A percentile compares a stretch with the other conserved stretches of the same genome.
phyloP scores from a whole-genome alignment of 495 filamentous ascomycete genomes.

The Penicillium herquei region DNA sequence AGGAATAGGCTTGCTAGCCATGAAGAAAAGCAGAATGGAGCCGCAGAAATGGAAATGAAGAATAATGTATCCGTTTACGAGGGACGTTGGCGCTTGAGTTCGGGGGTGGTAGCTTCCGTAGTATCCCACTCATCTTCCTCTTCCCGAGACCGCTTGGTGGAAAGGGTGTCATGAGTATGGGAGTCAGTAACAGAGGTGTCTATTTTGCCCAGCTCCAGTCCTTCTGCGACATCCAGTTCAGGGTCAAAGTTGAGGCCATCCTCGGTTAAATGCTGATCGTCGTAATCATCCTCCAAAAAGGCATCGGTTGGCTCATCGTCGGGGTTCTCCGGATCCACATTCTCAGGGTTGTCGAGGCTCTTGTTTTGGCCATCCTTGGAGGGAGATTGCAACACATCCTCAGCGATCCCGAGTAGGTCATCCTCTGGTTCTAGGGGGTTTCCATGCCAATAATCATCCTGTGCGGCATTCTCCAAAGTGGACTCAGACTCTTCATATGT shows the following conservation, averaged over 20 bases:
- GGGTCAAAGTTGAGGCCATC: conserved; percentile 20
- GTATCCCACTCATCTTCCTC: conserved; percentile 32
- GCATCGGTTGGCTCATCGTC: conserved; percentile 12
- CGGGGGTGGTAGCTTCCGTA: conserved; percentile 18
- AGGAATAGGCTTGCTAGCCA: background rate
- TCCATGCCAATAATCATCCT: conserved; percentile 13
- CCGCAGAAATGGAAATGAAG: background rate
- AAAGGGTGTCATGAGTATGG: conserved; percentile 14
- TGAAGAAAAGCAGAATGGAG: background rate
- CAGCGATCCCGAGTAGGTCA: conserved; percentile 32
- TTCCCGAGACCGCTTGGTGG: conserved; percentile 32
- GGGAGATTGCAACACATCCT: conserved; percentile 32
- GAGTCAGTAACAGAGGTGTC: conserved; percentile 21
- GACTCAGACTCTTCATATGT: conserved; percentile 14
- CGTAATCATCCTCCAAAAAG: conserved; percentile 14
- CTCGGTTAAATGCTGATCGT: conserved; percentile 25
- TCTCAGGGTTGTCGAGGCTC: conserved; percentile 22
- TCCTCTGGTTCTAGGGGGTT: conserved; percentile 24
- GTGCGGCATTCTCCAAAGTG: conserved; percentile 10
- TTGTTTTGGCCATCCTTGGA: conserved; percentile 14
- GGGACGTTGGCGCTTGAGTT: conserved; percentile 30
- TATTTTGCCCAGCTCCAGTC: conserved; percentile 21
- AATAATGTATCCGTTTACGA: conserved; percentile 12
- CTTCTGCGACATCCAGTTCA: conserved; percentile 17
- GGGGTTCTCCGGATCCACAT: conserved; percentile 12